Base-by-base conservation (phyloP, 805 yeast genomes). In the Candida ponderosae region DNA sequence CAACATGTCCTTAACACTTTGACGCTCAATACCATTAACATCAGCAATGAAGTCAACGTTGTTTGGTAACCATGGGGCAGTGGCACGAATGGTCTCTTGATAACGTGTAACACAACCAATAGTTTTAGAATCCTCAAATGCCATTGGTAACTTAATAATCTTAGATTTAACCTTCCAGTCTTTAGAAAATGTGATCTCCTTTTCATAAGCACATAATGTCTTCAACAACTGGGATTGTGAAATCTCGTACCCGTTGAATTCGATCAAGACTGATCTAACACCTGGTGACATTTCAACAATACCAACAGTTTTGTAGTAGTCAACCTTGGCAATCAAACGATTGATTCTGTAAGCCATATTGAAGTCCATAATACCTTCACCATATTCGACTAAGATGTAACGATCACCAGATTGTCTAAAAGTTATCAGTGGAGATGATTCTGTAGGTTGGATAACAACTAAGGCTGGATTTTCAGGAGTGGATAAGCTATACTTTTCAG, bases 341-440 rank as follows among this genome's bases (percentile, higher is more conserved):
- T 86, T 83, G 39, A 93, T 85, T 51, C 97, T 73, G 69, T 89
- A 90, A 18, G 88, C 69, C 48, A 83, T 64, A 60, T 85, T 85
- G 61, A 90, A 72, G 58, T 89, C 95, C 81, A 90, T 74, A 37
- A 70, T 67, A 57, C 84, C 81, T 42, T 85, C 93, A 50, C 98
- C 98, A 56, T 88, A 90, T 63, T 90, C 98, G 40, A 89, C 85
- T 41, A 93, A 68, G 36, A 90, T 66, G 56, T 87, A 93, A 51
- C 96, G 78, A 59, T 90, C 98, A 60, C 98, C 98, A 18, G 97
- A 97, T 62, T 89, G 97, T 56, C 98, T 81, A 61, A 84, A 88
- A 9, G 81, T 81, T 27, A 84, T 89, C 45, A 68, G 68, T 31
- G 95, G 95, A 13, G 79, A 70, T 4, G 63, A 51, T 9, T 64